Percentiles rank a stretch among this genome's conserved stretches.
Conservation (phyloP, 805 yeast genomes). For the Saturnispora gosingensis region DNA sequence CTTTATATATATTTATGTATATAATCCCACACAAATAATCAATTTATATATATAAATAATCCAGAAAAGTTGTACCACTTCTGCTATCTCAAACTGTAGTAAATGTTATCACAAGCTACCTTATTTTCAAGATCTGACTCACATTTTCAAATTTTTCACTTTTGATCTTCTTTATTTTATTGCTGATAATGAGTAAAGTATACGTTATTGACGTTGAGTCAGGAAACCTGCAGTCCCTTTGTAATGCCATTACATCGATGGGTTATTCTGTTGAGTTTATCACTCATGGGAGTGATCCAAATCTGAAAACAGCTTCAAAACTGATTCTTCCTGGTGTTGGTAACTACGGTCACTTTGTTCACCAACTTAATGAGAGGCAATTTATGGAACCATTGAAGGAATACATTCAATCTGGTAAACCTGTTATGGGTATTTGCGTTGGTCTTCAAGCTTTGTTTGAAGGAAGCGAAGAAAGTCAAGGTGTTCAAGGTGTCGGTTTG, state of each 20-base stretch:
- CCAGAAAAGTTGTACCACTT: too few relatives aligned
- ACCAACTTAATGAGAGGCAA: conserved; percentile 49
- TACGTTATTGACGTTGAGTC: conserved; percentile 87
- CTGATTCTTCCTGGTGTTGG: conserved; percentile 96
- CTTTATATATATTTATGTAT: not conserved
- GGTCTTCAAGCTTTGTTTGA: conserved; percentile 82
- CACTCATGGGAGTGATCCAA: conserved; percentile 47
- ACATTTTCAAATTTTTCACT: not conserved
- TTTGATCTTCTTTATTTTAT: not conserved
- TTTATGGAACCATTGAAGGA: conserved; percentile 56
- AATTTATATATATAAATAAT: too few relatives aligned
- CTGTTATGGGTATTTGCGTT: conserved; percentile 95
- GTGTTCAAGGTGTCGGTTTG: conserved; percentile 47
- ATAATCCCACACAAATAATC: not conserved
- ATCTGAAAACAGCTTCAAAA: conserved; percentile 36
- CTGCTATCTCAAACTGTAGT: too few relatives aligned
- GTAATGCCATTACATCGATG: conserved; percentile 71
- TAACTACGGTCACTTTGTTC: conserved; percentile 88
- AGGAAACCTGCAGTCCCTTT: conserved; percentile 84
- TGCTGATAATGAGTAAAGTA: conserved; percentile 26
- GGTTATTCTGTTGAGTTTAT: conserved; percentile 65
- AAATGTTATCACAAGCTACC: too few relatives aligned
- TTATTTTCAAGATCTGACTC: conserved; percentile 1
- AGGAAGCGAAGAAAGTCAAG: conserved; percentile 67
- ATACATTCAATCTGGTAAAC: conserved; percentile 69